phyloP scores from a whole-genome alignment of 768 basidiomycete genomes.

The Cantharellus anzutake region DNA sequence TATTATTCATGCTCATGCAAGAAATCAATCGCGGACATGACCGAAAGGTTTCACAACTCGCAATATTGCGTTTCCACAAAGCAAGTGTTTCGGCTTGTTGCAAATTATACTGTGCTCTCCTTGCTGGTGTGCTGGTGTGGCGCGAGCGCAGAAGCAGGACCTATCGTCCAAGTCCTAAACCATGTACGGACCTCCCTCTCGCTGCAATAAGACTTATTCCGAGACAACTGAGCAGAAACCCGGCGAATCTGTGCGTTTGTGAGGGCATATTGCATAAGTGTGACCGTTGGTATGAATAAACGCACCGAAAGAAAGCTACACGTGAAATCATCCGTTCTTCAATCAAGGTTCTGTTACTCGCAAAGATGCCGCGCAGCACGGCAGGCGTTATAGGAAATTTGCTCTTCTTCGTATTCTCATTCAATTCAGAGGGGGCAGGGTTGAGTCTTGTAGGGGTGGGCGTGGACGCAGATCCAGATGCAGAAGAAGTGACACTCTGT shows the following conservation, averaged over 20 bases:
- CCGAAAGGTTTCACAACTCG: too few relatives aligned
- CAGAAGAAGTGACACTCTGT: not conserved
- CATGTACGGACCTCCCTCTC: conserved; percentile 25
- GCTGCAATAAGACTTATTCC: conserved; percentile 61
- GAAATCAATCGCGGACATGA: too few relatives aligned
- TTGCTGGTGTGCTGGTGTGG: too few relatives aligned
- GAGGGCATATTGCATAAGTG: not conserved
- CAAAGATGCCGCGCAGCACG: conserved; percentile 65
- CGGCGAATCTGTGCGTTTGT: conserved; percentile 40
- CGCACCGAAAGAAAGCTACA: conserved; percentile 69
- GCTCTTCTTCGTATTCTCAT: not conserved
- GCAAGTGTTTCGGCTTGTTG: too few relatives aligned
- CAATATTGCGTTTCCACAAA: too few relatives aligned
- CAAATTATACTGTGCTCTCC: too few relatives aligned
- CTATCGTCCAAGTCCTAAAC: not conserved
- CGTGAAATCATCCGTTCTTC: conserved; percentile 75
- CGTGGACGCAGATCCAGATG: not conserved
- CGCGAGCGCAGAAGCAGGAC: too few relatives aligned
- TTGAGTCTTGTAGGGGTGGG: not conserved
- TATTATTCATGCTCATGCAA: too few relatives aligned
- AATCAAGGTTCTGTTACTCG: conserved; percentile 60
- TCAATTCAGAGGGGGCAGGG: not conserved
- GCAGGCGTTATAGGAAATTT: conserved; percentile 65
- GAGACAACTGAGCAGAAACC: conserved; percentile 66
- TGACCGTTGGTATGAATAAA: not conserved